Base-by-base conservation (phyloP, 2,329 filamentous ascomycete species). In the Aspergillus ibericus region DNA sequence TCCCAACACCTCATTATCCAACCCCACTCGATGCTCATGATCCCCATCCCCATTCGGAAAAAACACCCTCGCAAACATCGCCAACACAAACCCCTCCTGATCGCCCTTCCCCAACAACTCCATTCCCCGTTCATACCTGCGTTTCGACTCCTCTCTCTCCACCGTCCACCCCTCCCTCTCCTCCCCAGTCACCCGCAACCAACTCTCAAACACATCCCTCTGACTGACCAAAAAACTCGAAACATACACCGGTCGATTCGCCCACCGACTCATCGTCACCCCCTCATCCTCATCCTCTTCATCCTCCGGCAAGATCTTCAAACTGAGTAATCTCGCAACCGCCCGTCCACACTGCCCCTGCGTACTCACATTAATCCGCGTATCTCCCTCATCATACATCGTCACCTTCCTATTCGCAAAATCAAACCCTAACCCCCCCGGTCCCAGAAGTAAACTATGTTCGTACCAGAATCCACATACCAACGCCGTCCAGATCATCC, bases 291-390 rank as follows among this genome's bases (percentile, higher is more conserved):
- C 16, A 27, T 55, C 53, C 5, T 27, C 25, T 10, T 36, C 34
- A 20, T 55, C 12, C 20, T 49, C 32, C 3, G 42, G 53, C 1
- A 50, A n/a, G 4, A 38, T 4, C 16, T 35, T 35, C 16, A 86
- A 71, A 34, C 69, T 81, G 1, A 86, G 68, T 4, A 86, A 72
- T 20, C 64, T 71, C 0, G 83, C 83, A 2, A 86, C 73, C 0
- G 83, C 84, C 63, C 77, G 67, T 59, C 79, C 80, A 65, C 80
- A 75, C 71, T 88, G 86, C 4, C 73, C 65, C 81, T 82, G 87
- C 0, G 88, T 89, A n/a, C 81, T 84, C 1, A 78, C 82, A 59
- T 82, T 84, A 65, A 88, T 83, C 55, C 73, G 79, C 1, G 77
- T 80, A 13, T 78, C 78, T 0, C 88, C 88, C 10, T 84, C 82